Percentiles rank a stretch among this genome's conserved stretches.
Conservation (phyloP, 2,329 filamentous ascomycete genomes). For the Alternaria sp. region DNA sequence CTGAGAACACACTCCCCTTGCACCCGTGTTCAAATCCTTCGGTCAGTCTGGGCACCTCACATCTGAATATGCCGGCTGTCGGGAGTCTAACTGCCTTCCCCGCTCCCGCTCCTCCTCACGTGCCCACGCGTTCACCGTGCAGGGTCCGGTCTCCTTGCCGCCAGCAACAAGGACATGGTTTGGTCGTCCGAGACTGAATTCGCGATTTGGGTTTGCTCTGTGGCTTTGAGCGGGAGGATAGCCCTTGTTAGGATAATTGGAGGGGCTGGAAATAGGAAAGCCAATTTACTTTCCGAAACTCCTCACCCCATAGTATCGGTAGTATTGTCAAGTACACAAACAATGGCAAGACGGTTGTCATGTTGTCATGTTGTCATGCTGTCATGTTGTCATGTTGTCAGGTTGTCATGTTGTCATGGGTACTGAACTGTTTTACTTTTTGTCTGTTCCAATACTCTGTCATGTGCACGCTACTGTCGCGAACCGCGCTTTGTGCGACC, state of each 20-base stretch:
- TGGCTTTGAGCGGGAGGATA: not conserved
- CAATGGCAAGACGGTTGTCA: not conserved
- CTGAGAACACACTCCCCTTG: too few relatives aligned
- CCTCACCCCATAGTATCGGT: not conserved
- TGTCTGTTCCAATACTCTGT: slow-evolving; percentile 2
- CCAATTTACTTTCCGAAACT: not conserved
- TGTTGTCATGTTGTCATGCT: slow-evolving; percentile 2
- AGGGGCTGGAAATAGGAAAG: not conserved
- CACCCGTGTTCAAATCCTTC: not conserved
- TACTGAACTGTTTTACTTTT: slow-evolving; percentile 1
- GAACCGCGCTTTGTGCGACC: slow-evolving; percentile 2
- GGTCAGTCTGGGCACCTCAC: not conserved
- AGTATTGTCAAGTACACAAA: not conserved
- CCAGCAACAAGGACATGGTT: slow-evolving; percentile 10
- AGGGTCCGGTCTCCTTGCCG: slow-evolving; percentile 8
- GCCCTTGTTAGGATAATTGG: not conserved
- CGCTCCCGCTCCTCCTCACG: slow-evolving; percentile 10
- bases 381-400: too few relatives aligned
- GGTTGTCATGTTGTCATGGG: not conserved
- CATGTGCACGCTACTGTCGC: slow-evolving; percentile 3
- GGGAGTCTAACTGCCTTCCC: slow-evolving; percentile 1
- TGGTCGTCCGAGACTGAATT: slow-evolving; percentile 1
- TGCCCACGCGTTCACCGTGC: slow-evolving; percentile 19
- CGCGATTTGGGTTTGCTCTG: not conserved
- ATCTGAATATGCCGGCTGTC: too few relatives aligned